phyloP scores from a whole-genome alignment of 176 grass and related monocot genomes.

The Chloris gayana region DNA sequence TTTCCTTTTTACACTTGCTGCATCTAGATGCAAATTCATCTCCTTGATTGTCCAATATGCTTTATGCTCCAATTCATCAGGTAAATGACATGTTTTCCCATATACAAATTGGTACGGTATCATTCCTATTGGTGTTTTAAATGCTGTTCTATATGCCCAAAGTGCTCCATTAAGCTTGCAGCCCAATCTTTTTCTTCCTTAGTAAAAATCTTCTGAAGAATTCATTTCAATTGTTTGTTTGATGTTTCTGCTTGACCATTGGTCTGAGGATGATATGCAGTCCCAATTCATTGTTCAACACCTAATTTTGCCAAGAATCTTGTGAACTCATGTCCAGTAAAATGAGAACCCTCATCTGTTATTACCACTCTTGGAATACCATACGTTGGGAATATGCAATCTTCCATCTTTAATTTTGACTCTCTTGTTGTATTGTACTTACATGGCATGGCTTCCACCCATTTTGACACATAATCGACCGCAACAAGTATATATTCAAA shows the following conservation, averaged over 20 bases:
- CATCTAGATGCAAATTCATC: too few relatives aligned
- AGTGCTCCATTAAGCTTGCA: too few relatives aligned
- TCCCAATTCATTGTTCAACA: not conserved
- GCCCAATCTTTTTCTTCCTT: too few relatives aligned
- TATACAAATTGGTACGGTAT: too few relatives aligned
- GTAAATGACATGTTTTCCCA: too few relatives aligned
- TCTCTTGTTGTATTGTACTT: not conserved
- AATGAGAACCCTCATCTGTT: not conserved
- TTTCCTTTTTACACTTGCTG: too few relatives aligned
- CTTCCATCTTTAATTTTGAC: not conserved
- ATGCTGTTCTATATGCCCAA: too few relatives aligned
- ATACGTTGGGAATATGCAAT: not conserved
- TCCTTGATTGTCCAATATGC: too few relatives aligned
- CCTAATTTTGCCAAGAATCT: accelerated
- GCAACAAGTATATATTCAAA: not conserved
- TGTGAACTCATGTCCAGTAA: not conserved
- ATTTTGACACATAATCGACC: not conserved
- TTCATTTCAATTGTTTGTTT: not conserved
- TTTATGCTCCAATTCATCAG: too few relatives aligned
- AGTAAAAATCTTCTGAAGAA: not conserved
- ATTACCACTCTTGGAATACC: not conserved
- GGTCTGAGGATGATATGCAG: not conserved
- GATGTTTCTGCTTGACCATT: not conserved
- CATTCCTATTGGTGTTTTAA: too few relatives aligned
- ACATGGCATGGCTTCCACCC: not conserved